A percentile compares a stretch with the other conserved stretches of the same genome.
phyloP scores from a whole-genome alignment of 2,329 filamentous ascomycete species.

The Colletotrichum sp. region DNA sequence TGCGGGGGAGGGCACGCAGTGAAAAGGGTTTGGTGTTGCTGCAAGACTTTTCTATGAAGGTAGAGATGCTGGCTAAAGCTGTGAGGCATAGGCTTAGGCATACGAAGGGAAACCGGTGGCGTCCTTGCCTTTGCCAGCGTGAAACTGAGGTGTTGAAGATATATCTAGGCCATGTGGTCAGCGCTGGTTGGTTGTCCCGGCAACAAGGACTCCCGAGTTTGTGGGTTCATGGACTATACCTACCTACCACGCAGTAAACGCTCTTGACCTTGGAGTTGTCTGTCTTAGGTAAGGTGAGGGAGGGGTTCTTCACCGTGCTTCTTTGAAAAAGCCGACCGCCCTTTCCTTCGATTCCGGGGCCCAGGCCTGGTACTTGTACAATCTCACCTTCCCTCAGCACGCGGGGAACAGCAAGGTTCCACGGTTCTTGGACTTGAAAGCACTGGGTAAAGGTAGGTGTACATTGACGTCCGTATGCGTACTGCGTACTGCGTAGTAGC shows the following conservation, averaged over 20 bases:
- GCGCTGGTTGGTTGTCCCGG: slow-evolving; percentile 18
- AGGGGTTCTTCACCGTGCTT: background rate
- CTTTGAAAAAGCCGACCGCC: background rate
- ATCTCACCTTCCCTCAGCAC: background rate
- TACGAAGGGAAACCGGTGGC: background rate
- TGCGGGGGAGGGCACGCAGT: background rate
- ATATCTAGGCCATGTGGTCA: slow-evolving; percentile 17
- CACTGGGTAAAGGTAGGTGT: background rate
- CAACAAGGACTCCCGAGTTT: slow-evolving; percentile 5
- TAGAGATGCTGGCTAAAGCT: slow-evolving; percentile 7
- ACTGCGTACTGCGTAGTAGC: background rate
- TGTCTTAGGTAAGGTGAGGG: background rate
- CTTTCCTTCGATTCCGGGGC: background rate
- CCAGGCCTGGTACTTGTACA: background rate
- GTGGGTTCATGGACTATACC: background rate
- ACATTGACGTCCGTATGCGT: background rate
- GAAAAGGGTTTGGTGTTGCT: background rate
- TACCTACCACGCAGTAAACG: background rate
- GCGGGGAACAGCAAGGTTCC: background rate
- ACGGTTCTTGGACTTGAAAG: background rate
- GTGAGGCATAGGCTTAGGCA: background rate
- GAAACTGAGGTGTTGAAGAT: slow-evolving; percentile 6
- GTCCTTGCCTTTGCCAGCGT: background rate
- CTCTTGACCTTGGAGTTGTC: background rate
- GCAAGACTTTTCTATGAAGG: background rate